Evolutionary conservation across 345 rosid genomes (phyloP), one percentile per base, ranked within the genome.

Genomic region (Excoecaria cochinchinensis): DNA sequence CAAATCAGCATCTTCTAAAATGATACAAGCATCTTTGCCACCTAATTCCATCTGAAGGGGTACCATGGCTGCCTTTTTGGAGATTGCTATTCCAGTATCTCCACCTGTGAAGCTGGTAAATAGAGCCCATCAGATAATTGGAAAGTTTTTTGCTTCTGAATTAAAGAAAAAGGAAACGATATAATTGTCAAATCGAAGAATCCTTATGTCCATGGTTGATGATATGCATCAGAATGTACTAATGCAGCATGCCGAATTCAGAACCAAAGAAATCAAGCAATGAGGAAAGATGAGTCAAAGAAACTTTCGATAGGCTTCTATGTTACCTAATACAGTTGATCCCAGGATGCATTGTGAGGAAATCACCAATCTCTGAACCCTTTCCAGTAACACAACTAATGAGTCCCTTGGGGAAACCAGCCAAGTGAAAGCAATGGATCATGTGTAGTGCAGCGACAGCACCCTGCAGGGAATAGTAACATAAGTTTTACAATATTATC

Each of bases 21-120:
- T 90, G 42, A 95, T 90, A 83, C 99, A 95, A 21, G 99, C 98
- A 80, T 95, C 99, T 86, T 95, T 95, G 21, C 98, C 99, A 70
- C 99, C 99, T 71, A 95, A 79, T 73, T 95, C 99, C 99, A 92
- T 95, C 86, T 95, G 99, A 74, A 95, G 97, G 69, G 99, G 98
- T 72, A 95, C 79, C 99, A 92, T 95, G 70, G 97, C 93, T 0
- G 98, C 98, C 85, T 92, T 95, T 80, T 92, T 95, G 2, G 99
- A 95, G 77, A 95, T 91, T 5, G 97, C 87, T 36, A 92, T 81
- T 19, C 99, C 98, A 5, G 99, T 95, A 80, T 93, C 99, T 78
- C 99, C 98, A 1, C 99, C 99, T 0, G 99, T 95, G 82, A 95
- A 95, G 86, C 99, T 95, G 87, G 70, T 8, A 42, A 56, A 47